Conservation (phyloP, 352 stramenopile species). For the Phytophthora europaea region DNA sequence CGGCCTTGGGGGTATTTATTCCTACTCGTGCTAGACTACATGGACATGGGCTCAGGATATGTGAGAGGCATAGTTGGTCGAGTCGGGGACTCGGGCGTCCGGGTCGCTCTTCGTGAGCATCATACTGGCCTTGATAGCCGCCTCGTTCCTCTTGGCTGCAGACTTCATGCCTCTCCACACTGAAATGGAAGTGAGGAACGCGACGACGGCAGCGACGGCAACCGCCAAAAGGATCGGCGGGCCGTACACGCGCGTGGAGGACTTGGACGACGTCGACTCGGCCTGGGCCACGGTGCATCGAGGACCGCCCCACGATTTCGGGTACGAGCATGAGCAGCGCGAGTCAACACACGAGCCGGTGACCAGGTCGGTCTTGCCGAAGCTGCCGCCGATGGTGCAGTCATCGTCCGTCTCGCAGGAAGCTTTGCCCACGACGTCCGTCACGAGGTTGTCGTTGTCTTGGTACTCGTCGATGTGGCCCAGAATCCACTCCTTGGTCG, state of each 20-base stretch:
- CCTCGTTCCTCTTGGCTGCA: slow-evolving; percentile 29
- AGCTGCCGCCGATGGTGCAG: slow-evolving; percentile 54
- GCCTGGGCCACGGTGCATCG: slow-evolving; percentile 57
- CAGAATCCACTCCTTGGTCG: slow-evolving; percentile 55
- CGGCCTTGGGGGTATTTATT: slow-evolving; percentile 28
- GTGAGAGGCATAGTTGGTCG: slow-evolving; percentile 14
- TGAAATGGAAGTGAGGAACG: slow-evolving; percentile 42
- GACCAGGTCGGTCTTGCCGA: slow-evolving; percentile 28
- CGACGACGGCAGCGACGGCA: slow-evolving; percentile 30
- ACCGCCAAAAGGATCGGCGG: slow-evolving; percentile 42
- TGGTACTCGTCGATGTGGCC: slow-evolving; percentile 55
- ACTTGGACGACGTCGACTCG: slow-evolving; percentile 33
- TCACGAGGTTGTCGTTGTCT: slow-evolving; percentile 53
- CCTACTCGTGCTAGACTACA: slow-evolving; percentile 2
- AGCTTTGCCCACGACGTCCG: slow-evolving; percentile 44
- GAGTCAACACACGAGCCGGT: slow-evolving; percentile 54
- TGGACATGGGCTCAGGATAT: slow-evolving; percentile 1
- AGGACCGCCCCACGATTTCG: slow-evolving; percentile 58
- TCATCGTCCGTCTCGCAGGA: slow-evolving; percentile 57
- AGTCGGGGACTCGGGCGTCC: slow-evolving; percentile 7
- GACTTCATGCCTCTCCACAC: slow-evolving; percentile 36
- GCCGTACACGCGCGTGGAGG: slow-evolving; percentile 40
- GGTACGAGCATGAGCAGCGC: slow-evolving; percentile 58
- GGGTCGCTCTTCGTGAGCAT: slow-evolving; percentile 28
- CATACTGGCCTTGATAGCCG: slow-evolving; percentile 29